phyloP scores from a whole-genome alignment of 1,139 yeast genomes.

The Pichia kudriavzevii region DNA sequence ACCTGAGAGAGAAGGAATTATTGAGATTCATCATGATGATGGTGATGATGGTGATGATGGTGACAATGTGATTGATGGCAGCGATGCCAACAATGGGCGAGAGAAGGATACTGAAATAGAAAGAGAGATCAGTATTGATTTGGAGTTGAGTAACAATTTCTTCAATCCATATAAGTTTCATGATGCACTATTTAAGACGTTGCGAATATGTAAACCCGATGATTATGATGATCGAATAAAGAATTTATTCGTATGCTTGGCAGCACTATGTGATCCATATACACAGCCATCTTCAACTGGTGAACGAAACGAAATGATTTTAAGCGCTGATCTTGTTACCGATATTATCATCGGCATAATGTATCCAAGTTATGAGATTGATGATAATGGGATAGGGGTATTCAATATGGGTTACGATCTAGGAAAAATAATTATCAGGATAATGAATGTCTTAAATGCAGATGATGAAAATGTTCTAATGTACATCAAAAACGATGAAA shows the following conservation, averaged over 20 bases:
- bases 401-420: conserved; percentile 39
- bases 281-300: conserved; percentile 66
- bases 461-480: conserved; percentile 41
- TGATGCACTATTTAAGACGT: conserved; percentile 18
- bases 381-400: background rate
- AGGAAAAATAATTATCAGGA: conserved; percentile 37
- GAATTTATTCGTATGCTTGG: conserved; percentile 26
- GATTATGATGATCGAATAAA: conserved; percentile 10
- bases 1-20: background rate
- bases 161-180: conserved; percentile 24
- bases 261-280: conserved; percentile 53
- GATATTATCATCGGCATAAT: conserved; percentile 43
- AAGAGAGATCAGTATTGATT: conserved; percentile 22
- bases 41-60: background rate
- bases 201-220: conserved; percentile 16
- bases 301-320: conserved; percentile 29
- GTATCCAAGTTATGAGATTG: conserved; percentile 18
- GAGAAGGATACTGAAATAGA: too few relatives aligned
- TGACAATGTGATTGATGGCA: background rate
- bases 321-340: conserved; percentile 49
- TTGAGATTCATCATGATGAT: background rate
- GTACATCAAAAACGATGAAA: conserved; percentile 38
- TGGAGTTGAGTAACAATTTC: conserved; percentile 18
- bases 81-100: too few relatives aligned
- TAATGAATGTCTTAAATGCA: conserved; percentile 37